Conservation (phyloP, 768 basidiomycete species). For the Mycena kentingensis region DNA sequence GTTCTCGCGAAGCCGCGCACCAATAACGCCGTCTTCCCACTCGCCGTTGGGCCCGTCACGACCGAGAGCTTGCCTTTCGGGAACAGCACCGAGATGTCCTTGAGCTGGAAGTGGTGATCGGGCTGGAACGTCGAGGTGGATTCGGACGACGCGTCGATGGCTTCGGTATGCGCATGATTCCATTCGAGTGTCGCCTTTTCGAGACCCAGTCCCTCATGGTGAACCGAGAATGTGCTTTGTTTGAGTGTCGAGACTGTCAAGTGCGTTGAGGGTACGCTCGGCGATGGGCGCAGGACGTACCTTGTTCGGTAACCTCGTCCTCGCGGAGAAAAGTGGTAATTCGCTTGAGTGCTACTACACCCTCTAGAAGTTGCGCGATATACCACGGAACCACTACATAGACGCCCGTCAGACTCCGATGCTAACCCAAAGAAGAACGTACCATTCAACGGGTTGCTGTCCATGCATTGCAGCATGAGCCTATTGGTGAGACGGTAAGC, state of each 20-base stretch:
- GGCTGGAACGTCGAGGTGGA: conserved; percentile 22
- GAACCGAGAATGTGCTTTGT: conserved; percentile 31
- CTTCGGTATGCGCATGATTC: conserved; percentile 43
- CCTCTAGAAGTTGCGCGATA: no score
- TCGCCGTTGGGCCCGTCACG: conserved; percentile 78
- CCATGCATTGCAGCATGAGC: background rate
- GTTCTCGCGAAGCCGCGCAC: conserved; percentile 35
- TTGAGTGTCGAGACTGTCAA: conserved; percentile 61
- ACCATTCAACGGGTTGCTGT: conserved; percentile 67
- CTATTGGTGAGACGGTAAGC: background rate
- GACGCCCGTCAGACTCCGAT: no score
- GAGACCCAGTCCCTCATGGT: conserved; percentile 53
- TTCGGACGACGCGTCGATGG: conserved; percentile 8
- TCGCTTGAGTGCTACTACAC: conserved; percentile 64
- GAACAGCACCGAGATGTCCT: conserved; percentile 67
- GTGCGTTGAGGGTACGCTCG: no score
- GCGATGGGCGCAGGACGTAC: background rate
- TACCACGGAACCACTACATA: no score
- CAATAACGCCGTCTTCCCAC: conserved; percentile 80
- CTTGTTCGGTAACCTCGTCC: conserved; percentile 64
- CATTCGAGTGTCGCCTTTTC: conserved; percentile 62
- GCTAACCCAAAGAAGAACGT: conserved; percentile 61
- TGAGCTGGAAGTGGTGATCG: conserved; percentile 63
- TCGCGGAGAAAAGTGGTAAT: conserved; percentile 69
- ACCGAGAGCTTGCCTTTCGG: conserved; percentile 71